Base-by-base conservation (phyloP, 1,284 basidiomycete species). In the Phylloboletellus chloephorus region DNA sequence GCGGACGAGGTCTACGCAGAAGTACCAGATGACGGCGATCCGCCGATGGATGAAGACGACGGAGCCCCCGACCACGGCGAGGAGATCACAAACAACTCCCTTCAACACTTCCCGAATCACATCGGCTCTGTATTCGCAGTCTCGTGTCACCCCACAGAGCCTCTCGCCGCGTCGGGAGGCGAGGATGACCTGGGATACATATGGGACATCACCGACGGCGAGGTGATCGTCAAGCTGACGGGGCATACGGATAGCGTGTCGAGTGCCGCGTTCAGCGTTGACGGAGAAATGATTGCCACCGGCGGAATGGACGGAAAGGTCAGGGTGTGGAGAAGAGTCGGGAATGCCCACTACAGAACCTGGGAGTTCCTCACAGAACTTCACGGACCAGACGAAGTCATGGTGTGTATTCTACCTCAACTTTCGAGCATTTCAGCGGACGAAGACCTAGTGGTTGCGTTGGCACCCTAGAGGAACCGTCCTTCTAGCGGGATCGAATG, bases 241-340 rank as follows among this genome's bases (percentile, higher is more conserved):
- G 95, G 95, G 1, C 95, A 98, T 65, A 81, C 81, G 6, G 96
- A 98, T 62, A 94, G 89, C 52, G 91, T 98, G 30, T 84, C 85
- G 3, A 74, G 74, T 38, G 77, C 78, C 1, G 83, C 74, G 29
- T 99, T 89, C 74, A 95, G 81, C 59, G 59, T 70, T 4, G 92
- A 97, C 58, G 95, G 96, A 8, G 84, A 95, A 63, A 74, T 95
- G 73, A 76, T 95, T 44, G 84, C 95, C 10, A 97, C 93, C 0
- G 95, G 92, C 13, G 94, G 95, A 1, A 97, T 99, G 91, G 95
- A 99, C 58, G 95, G 96, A 7, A 84, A 81, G 57, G 83, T 98
- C 16, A 75, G 92, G 49, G 71, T 98, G 43, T 99, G 94, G 94
- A 71, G 83, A 60, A 74, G 87, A 54, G 83, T 89, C 10, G 81